Conservation (phyloP, 2,329 filamentous ascomycete species). For the Colletotrichum abscissum region DNA sequence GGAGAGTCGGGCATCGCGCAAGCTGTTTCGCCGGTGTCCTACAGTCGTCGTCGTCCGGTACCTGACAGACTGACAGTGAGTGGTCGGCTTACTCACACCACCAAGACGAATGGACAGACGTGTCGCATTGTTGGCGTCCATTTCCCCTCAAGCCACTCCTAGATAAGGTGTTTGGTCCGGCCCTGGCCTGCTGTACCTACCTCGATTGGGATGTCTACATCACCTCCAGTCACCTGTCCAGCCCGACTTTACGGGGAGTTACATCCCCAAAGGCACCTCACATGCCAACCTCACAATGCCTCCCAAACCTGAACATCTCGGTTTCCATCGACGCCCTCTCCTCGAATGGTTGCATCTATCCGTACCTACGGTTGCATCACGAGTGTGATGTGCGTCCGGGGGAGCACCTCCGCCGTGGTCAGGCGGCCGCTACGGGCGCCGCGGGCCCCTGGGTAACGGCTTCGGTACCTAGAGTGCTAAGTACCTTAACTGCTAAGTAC, state of each 20-base stretch:
- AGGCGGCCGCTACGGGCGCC: slow-evolving; percentile 2
- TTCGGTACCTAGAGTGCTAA: too few relatives aligned
- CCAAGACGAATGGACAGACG: not conserved
- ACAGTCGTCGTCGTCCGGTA: not conserved
- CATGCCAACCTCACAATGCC: not conserved
- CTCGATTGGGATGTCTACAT: not conserved
- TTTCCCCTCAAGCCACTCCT: not conserved
- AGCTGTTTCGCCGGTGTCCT: not conserved
- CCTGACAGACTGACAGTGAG: not conserved
- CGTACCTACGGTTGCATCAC: not conserved
- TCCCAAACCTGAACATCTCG: not conserved
- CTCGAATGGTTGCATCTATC: not conserved
- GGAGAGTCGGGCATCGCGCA: not conserved
- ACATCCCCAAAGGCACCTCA: not conserved
- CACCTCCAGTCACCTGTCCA: not conserved
- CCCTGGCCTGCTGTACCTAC: not conserved
- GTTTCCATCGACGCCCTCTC: not conserved
- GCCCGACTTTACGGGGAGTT: not conserved
- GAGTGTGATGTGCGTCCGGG: not conserved
- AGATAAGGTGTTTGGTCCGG: not conserved
- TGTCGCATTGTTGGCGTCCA: not conserved
- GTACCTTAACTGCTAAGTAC: too few relatives aligned
- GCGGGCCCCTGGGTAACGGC: not conserved
- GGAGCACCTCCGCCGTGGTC: not conserved
- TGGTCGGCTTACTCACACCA: slow-evolving; percentile 19